Evolutionary conservation across 2,329 filamentous ascomycete species (phyloP).

Genomic region (Aspergillus persii): DNA sequence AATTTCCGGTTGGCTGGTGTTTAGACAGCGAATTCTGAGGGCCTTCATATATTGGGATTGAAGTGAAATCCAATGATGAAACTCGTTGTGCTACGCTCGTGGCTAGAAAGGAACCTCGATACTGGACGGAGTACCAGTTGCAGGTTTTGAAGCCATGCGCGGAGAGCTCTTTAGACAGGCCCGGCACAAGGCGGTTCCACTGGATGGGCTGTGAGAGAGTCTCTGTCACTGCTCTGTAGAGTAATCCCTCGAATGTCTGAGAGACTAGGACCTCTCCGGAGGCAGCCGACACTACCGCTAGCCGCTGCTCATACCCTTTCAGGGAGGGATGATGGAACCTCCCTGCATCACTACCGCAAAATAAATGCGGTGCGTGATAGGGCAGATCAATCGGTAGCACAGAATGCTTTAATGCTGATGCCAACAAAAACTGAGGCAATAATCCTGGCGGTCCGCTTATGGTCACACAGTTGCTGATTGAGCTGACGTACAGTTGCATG

Average conservation of each 20-base stretch:
- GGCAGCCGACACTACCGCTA: neutral
- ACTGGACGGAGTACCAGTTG: neutral
- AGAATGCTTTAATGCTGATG: slow-evolving; percentile 3
- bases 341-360: neutral
- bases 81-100: neutral
- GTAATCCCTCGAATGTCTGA: neutral
- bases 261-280: neutral
- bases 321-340: neutral
- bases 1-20: neutral
- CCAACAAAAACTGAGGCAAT: neutral
- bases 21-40: too few relatives aligned
- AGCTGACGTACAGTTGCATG: slow-evolving; percentile 7
- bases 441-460: slow-evolving; percentile 3
- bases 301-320: neutral
- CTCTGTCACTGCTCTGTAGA: neutral
- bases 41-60: neutral
- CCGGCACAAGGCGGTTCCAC: neutral
- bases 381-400: slow-evolving; percentile 6
- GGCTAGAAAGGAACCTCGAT: neutral
- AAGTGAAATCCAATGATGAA: neutral
- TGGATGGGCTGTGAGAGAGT: neutral
- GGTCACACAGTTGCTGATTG: slow-evolving; percentile 3
- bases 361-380: slow-evolving; percentile 5
- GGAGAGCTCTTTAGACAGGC: neutral
- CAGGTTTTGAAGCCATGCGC: neutral